These are phyloP conservation scores for Amesomyces nigricolor DNA, from an alignment of 2,329 filamentous ascomycete genomes.

Conservation along the genomic window DNA sequence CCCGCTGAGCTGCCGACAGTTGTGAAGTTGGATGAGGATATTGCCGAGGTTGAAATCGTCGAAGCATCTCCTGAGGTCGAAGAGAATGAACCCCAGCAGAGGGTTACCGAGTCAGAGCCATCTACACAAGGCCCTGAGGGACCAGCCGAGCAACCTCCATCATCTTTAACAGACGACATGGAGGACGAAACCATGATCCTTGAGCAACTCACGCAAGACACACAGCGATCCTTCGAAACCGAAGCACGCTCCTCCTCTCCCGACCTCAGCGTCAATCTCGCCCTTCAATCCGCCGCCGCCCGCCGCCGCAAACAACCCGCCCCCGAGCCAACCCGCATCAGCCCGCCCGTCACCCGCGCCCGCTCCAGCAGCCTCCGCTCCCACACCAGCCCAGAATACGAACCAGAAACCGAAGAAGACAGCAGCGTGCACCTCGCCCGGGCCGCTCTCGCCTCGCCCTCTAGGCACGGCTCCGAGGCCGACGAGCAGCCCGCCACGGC, in stretches of 20 bases:
- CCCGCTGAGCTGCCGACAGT: not conserved
- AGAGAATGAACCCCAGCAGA: not conserved
- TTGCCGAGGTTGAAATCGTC: not conserved
- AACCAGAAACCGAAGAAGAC: slow-evolving; percentile 28
- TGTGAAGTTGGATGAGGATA: not conserved
- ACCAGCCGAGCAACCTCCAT: not conserved
- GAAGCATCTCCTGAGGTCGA: not conserved
- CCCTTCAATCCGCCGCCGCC: slow-evolving; percentile 22
- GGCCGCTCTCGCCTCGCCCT: slow-evolving; percentile 30
- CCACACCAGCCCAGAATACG: slow-evolving; percentile 22
- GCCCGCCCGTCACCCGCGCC: slow-evolving; percentile 25
- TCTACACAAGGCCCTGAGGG: not conserved
- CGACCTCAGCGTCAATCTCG: slow-evolving; percentile 28
- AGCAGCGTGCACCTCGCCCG: slow-evolving; percentile 30
- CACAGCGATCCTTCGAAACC: not conserved
- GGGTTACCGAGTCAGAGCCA: not conserved
- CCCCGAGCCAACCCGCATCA: slow-evolving; percentile 19
- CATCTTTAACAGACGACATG: not conserved
- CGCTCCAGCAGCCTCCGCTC: slow-evolving; percentile 28
- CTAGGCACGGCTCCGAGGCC: slow-evolving; percentile 13
- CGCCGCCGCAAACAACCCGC: slow-evolving; percentile 17
- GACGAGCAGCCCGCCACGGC: not conserved
- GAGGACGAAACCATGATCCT: slow-evolving; percentile 11
- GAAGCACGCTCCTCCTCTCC: slow-evolving; percentile 5
- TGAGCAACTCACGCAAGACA: slow-evolving; percentile 15